A percentile compares a stretch with the other conserved stretches of the same genome.
These are phyloP conservation scores for Phoma sp. DNA, from an alignment of 2,329 filamentous ascomycete genomes.

Conservation along the genomic window DNA sequence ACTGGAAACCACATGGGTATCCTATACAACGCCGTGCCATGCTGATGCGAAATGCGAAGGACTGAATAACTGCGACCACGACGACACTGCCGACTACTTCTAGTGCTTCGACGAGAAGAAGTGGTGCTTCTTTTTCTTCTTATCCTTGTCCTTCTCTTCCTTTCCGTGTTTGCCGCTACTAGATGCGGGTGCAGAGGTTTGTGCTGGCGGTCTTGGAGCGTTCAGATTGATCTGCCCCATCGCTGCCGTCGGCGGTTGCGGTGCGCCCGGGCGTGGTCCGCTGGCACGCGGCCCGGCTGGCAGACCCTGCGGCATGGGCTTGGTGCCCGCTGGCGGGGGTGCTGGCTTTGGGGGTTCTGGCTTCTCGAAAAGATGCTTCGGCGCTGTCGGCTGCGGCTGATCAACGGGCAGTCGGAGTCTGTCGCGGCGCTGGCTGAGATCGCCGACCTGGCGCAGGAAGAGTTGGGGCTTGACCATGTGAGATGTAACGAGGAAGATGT, in stretches of 20 bases:
- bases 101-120: conserved; percentile 55
- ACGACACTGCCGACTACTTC: neutral
- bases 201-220: conserved; percentile 24
- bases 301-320: conserved; percentile 38
- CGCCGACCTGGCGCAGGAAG: conserved; percentile 82
- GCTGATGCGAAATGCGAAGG: conserved; percentile 8
- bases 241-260: conserved; percentile 44
- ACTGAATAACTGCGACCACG: neutral
- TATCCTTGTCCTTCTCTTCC: conserved; percentile 39
- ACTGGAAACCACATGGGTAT: conserved; percentile 4
- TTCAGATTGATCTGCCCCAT: conserved; percentile 45
- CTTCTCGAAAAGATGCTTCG: conserved; percentile 83
- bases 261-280: conserved; percentile 20
- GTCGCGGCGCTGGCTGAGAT: conserved; percentile 77
- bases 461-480: conserved; percentile 90
- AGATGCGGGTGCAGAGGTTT: conserved; percentile 21
- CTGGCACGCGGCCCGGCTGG: conserved; percentile 37
- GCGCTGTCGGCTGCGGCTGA: conserved; percentile 78
- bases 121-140: conserved; percentile 65
- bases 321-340: conserved; percentile 57
- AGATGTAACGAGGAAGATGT: conserved; percentile 86
- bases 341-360: conserved; percentile 63
- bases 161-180: conserved; percentile 30
- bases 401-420: conserved; percentile 82
- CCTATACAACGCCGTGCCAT: conserved; percentile 15